A percentile compares a stretch with the other conserved stretches of the same genome.
Conservation (phyloP, 2,329 filamentous ascomycete species). For the Claviceps sp. region DNA sequence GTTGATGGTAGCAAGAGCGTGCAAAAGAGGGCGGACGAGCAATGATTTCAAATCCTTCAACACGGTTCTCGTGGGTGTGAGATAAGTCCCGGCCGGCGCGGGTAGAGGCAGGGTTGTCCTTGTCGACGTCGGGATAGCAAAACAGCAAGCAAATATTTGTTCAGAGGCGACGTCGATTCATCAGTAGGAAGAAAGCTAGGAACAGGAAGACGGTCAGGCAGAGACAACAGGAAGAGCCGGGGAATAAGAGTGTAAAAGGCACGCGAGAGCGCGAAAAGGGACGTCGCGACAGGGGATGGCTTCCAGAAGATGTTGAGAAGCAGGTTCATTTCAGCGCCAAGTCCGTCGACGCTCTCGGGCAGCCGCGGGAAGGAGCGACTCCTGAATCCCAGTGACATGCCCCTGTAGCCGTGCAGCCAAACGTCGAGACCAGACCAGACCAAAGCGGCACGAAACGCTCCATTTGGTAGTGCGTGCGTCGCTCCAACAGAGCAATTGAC, state of each 20-base stretch:
- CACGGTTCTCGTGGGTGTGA: background rate
- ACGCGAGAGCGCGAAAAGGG: constrained; percentile 1
- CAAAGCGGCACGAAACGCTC: background rate
- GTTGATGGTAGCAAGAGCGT: background rate
- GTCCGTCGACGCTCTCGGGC: background rate
- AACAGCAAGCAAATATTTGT: background rate
- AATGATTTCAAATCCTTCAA: background rate
- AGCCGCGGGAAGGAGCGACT: background rate
- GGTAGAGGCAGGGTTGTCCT: background rate
- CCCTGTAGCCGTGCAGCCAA: background rate
- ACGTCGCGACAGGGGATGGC: constrained; percentile 6
- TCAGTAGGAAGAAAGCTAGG: background rate
- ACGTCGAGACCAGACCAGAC: background rate
- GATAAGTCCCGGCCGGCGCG: background rate
- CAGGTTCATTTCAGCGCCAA: constrained; percentile 2
- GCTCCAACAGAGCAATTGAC: background rate
- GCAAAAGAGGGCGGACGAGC: background rate
- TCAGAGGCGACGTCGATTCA: background rate
- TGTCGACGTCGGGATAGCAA: background rate
- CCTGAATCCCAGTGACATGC: background rate
- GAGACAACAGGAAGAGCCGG: background rate
- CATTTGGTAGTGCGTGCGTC: background rate
- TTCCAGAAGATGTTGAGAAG: constrained; percentile 21
- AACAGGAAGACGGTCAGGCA: background rate
- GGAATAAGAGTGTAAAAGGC: constrained; percentile 3